A percentile compares a stretch with the other conserved stretches of the same genome.
Conservation (phyloP, 176 grass and related monocot genomes). For the Coix lacrymajobi region DNA sequence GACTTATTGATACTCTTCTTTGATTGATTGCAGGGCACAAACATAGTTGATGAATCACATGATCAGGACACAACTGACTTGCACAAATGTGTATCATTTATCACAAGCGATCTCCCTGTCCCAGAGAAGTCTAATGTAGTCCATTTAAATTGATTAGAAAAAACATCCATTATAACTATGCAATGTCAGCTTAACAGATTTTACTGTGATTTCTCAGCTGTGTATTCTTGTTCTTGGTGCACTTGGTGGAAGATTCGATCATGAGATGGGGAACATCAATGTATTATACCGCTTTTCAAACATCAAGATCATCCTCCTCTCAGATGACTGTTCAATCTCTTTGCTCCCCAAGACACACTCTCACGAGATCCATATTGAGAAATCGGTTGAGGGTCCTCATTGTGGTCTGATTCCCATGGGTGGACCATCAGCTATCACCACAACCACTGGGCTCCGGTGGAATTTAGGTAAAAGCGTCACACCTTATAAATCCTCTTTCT, state of each 20-base stretch:
- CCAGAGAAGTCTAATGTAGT: slow-evolving; percentile 60
- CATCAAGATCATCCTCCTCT: slow-evolving; percentile 63
- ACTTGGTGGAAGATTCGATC: slow-evolving; percentile 88
- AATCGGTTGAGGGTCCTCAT: slow-evolving; percentile 58
- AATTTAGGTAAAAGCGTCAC: slow-evolving; percentile 54
- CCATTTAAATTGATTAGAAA: background rate
- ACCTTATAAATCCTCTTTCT: background rate
- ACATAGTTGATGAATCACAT: slow-evolving; percentile 84
- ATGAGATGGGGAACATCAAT: slow-evolving; percentile 97
- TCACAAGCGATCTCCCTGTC: slow-evolving; percentile 28
- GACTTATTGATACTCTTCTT: slow-evolving; percentile 8
- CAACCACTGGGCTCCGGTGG: slow-evolving; percentile 86
- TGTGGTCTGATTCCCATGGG: slow-evolving; percentile 88
- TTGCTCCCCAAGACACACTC: slow-evolving; percentile 65
- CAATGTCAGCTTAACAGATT: background rate
- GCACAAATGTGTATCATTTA: slow-evolving; percentile 76
- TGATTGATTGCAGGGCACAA: slow-evolving; percentile 48
- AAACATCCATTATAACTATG: background rate
- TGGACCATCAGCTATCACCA: slow-evolving; percentile 41
- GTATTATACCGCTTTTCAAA: slow-evolving; percentile 65
- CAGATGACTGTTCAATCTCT: slow-evolving; percentile 72
- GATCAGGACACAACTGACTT: slow-evolving; percentile 98
- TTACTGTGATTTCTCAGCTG: slow-evolving; percentile 33
- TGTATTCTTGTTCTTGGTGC: slow-evolving; percentile 81
- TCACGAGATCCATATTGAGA: slow-evolving; percentile 63